These are phyloP conservation scores for Sporothrix pseudoabietina DNA, from an alignment of 2,329 filamentous ascomycete genomes.

Conservation along the genomic window DNA sequence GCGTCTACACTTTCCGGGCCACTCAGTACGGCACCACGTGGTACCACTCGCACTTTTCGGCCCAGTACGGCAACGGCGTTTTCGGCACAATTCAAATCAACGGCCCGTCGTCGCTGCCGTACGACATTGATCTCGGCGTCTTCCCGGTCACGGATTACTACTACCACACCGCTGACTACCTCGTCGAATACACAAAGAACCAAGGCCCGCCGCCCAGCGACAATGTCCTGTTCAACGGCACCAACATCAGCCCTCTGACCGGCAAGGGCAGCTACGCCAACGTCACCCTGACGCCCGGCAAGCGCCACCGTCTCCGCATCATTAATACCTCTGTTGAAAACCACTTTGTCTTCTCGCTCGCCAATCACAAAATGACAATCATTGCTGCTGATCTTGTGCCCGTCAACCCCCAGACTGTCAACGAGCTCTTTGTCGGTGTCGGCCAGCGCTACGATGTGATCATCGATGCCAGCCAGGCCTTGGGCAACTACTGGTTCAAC, in stretches of 20 bases:
- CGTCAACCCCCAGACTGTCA: constrained; percentile 52
- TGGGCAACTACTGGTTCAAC: constrained; percentile 42
- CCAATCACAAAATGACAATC: constrained; percentile 53
- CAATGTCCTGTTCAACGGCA: constrained; percentile 53
- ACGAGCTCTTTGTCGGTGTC: constrained; percentile 54
- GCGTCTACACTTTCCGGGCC: constrained; percentile 43
- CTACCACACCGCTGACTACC: constrained; percentile 48
- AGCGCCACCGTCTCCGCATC: constrained; percentile 53
- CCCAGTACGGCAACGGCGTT: constrained; percentile 54
- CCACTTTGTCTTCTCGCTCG: constrained; percentile 53
- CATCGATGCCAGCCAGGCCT: constrained; percentile 46
- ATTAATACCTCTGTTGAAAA: constrained; percentile 57
- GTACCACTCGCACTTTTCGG: constrained; percentile 55
- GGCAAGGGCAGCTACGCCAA: constrained; percentile 41
- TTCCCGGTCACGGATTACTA: constrained; percentile 59
- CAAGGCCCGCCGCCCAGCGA: constrained; percentile 40
- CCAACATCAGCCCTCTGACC: constrained; percentile 40
- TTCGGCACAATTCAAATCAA: constrained; percentile 54
- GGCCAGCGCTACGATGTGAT: constrained; percentile 50
- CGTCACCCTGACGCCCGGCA: constrained; percentile 47
- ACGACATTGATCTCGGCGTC: constrained; percentile 56
- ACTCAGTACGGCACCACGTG: constrained; percentile 45
- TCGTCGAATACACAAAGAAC: constrained; percentile 41
- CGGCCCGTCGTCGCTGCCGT: constrained; percentile 44
- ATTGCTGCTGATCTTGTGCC: constrained; percentile 57